phyloP scores from a whole-genome alignment of 73 alveolate genomes.

The Symbiodinium natans region DNA sequence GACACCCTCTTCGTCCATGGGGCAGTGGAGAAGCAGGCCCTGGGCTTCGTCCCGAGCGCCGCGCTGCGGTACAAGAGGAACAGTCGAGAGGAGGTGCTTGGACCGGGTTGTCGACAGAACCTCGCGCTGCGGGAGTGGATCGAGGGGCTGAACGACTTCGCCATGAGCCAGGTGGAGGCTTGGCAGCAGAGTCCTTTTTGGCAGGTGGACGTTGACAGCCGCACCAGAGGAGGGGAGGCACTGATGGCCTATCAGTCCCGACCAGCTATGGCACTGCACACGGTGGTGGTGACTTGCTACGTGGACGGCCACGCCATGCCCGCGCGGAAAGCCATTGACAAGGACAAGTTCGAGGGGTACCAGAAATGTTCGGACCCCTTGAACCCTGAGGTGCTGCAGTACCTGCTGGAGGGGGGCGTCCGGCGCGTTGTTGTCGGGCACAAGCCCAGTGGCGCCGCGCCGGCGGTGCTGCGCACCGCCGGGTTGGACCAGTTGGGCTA shows the following conservation, averaged over 20 bases:
- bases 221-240: slow-evolving; percentile 28
- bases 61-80: neutral
- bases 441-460: slow-evolving; percentile 88
- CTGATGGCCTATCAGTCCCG: slow-evolving; percentile 87
- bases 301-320: slow-evolving; percentile 90
- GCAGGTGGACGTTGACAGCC: neutral
- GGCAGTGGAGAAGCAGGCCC: slow-evolving; percentile 42
- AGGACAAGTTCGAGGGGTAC: slow-evolving; percentile 34
- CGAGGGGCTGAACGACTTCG: slow-evolving; percentile 28
- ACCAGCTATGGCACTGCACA: slow-evolving; percentile 16
- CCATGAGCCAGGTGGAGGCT: slow-evolving; percentile 1
- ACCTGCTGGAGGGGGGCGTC: slow-evolving; percentile 16
- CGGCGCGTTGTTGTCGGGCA: slow-evolving; percentile 90
- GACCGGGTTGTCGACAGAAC: neutral
- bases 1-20: slow-evolving; percentile 86
- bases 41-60: slow-evolving; percentile 65
- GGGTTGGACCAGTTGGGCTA: slow-evolving; percentile 18
- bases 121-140: slow-evolving; percentile 40
- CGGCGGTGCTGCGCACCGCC: slow-evolving; percentile 43
- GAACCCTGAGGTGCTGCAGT: slow-evolving; percentile 18
- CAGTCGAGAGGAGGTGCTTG: neutral
- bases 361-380: slow-evolving; percentile 58
- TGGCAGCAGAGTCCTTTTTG: neutral
- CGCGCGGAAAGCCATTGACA: slow-evolving; percentile 51
- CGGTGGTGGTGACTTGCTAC: slow-evolving; percentile 81